Evolutionary conservation across 2,329 filamentous ascomycete genomes (phyloP).

Genomic region (Talaromyces sp.): DNA sequence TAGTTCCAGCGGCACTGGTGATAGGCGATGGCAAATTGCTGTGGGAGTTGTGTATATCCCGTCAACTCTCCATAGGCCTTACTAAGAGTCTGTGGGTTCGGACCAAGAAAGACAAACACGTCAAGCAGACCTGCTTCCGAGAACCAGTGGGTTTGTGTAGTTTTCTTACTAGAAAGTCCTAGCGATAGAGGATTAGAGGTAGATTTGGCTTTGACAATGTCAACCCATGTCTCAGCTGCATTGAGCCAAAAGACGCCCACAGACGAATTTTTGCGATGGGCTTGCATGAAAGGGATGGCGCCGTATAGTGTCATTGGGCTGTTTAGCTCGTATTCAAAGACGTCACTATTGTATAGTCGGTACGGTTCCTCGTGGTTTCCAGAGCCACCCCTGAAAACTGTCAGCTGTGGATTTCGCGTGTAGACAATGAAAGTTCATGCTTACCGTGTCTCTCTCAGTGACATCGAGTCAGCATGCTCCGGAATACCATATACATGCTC

Average conservation of each 20-base stretch:
- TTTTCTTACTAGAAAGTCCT: slow-evolving; percentile 62
- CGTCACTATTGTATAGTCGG: slow-evolving; percentile 90
- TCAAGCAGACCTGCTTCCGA: slow-evolving; percentile 87
- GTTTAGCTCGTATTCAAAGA: slow-evolving; percentile 95
- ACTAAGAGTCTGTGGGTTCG: slow-evolving; percentile 74
- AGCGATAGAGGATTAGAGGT: slow-evolving; percentile 71
- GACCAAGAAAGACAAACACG: slow-evolving; percentile 90
- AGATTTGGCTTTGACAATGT: slow-evolving; percentile 76
- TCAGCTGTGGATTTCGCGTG: slow-evolving; percentile 18
- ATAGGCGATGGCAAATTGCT: slow-evolving; percentile 87
- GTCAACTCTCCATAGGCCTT: slow-evolving; percentile 84
- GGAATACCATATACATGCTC: slow-evolving; percentile 91
- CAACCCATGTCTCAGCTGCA: slow-evolving; percentile 93
- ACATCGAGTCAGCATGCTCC: slow-evolving; percentile 82
- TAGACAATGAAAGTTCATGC: neutral
- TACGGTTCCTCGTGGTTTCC: slow-evolving; percentile 87
- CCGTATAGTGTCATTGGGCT: slow-evolving; percentile 98
- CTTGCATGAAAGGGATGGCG: slow-evolving; percentile 97
- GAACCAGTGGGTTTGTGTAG: slow-evolving; percentile 92
- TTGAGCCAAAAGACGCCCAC: slow-evolving; percentile 98
- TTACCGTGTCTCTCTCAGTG: slow-evolving; percentile 77
- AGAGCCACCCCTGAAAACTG: slow-evolving; percentile 59
- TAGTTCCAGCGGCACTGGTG: slow-evolving; percentile 99
- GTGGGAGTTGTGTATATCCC: slow-evolving; percentile 83
- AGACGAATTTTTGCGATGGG: slow-evolving; percentile 85